Evolutionary conservation across 2,329 filamentous ascomycete species (phyloP).

Genomic region (Diaporthe eres): DNA sequence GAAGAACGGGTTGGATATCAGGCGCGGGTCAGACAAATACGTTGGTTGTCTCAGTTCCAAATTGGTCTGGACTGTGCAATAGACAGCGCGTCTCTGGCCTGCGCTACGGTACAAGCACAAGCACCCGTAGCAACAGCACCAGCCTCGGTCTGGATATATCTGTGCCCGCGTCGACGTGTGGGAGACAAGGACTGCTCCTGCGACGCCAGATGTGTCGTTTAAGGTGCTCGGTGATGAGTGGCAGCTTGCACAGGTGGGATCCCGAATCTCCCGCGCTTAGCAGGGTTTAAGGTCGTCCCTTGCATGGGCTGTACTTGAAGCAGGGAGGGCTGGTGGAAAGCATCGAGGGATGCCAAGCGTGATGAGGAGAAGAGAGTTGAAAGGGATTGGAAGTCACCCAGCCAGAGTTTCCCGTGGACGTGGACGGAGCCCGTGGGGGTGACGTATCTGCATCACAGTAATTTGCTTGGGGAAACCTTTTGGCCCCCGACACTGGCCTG

Average conservation of each 20-base stretch:
- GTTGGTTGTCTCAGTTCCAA: constrained; percentile 3
- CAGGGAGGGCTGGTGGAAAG: background rate
- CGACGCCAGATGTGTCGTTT: background rate
- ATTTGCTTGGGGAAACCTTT: background rate
- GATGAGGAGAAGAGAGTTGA: constrained; percentile 2
- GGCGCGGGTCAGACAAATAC: background rate
- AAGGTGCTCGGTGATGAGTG: background rate
- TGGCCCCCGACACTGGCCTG: background rate
- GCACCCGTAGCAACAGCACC: background rate
- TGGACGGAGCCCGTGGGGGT: background rate
- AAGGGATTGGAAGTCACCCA: background rate
- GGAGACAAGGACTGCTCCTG: background rate
- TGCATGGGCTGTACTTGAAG: background rate
- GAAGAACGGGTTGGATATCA: background rate
- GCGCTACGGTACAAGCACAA: background rate
- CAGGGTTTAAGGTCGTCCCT: background rate
- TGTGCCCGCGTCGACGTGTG: background rate
- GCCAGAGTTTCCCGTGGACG: background rate
- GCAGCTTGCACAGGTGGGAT: background rate
- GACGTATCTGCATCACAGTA: background rate
- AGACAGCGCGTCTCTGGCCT: background rate
- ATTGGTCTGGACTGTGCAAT: background rate
- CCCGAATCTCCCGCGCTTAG: background rate
- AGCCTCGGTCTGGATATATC: background rate
- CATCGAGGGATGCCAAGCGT: constrained; percentile 19